Base-by-base conservation (phyloP, 1,139 yeast genomes). In the Candida neerlandica region DNA sequence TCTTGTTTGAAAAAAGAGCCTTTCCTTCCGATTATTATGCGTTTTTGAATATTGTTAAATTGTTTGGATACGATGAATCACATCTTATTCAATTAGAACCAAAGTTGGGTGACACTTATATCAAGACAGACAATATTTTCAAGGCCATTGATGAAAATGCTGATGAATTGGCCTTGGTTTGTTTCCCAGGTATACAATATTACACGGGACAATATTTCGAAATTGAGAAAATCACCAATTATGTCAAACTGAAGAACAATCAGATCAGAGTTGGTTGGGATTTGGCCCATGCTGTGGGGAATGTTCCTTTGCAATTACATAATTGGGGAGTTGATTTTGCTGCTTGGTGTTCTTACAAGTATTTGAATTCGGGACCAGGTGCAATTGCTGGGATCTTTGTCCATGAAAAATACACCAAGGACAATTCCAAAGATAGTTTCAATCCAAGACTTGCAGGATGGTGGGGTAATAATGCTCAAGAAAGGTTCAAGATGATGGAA, bases 21-120 rank as follows among this genome's bases (percentile, higher is more conserved):
- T 92, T 92, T 62, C 97, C 98, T 1, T 87, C 96, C 0, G 98
- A 92, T 64, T 88, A 81, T 67, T 92, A 91, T 69, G 96, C 97
- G 1, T 83, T 92, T 55, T 76, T 81, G 55, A 89, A 90, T 61
- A 83, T 89, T 62, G 91, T 82, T 19, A 75, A 77, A 61, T 66
- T 90, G 41, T 83, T 81, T 58, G 90, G 89, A 1, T 73, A 65
- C 52, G 77, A 77, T 53, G 83, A 80, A 47, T 77, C 78, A 3
- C 86, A 84, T 46, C 73, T 92, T 58, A 69, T 92, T 41, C 89
- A 86, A 58, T 50, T 89, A 42, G 71, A 69, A 26, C 89, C 92
- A 5, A 71, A 82, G 15, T 62, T 64, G 1, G 85, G 85, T 15
- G 82, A 82, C 51, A 79, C 81, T 42, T 71, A 75, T 46, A 64